Percentiles rank a stretch among this genome's conserved stretches.
Evolutionary conservation across 2,329 filamentous ascomycete genomes (phyloP).

Genomic region (Fusarium torulosum): DNA sequence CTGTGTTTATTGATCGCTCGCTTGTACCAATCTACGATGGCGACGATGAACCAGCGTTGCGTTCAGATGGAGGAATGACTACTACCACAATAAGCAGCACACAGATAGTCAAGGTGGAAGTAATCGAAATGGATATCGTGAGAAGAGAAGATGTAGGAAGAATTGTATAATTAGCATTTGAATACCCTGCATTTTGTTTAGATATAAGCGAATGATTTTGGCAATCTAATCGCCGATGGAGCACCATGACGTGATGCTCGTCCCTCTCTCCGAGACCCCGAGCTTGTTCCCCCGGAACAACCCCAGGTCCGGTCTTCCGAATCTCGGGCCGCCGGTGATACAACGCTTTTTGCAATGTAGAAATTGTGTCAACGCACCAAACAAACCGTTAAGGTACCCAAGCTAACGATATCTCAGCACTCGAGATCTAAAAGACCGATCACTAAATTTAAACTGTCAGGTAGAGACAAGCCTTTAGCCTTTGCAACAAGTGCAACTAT

Average conservation of each 20-base stretch:
- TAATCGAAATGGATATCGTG: background rate
- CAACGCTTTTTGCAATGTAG: too few species aligned
- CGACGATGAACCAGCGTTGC: background rate
- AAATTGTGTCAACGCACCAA: background rate
- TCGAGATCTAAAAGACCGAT: background rate
- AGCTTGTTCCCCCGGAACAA: background rate
- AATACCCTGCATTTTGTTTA: background rate
- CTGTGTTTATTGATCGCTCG: slow-evolving; percentile 1
- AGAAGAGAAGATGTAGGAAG: background rate
- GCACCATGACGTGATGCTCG: background rate
- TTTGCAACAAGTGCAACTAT: slow-evolving; percentile 4
- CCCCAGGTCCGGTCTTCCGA: background rate
- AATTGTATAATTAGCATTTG: background rate
- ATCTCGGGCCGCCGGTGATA: too few species aligned
- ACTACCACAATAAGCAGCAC: background rate
- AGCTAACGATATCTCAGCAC: background rate
- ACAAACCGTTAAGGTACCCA: background rate
- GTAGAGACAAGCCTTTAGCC: slow-evolving; percentile 14
- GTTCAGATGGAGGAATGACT: background rate
- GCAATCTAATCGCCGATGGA: too few species aligned
- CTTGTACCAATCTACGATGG: slow-evolving; percentile 1
- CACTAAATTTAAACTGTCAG: slow-evolving; percentile 31
- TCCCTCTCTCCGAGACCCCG: background rate
- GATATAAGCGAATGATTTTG: background rate
- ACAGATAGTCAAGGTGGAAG: background rate